phyloP scores from a whole-genome alignment of 805 yeast genomes.

The Yarrowia keelungensis region DNA sequence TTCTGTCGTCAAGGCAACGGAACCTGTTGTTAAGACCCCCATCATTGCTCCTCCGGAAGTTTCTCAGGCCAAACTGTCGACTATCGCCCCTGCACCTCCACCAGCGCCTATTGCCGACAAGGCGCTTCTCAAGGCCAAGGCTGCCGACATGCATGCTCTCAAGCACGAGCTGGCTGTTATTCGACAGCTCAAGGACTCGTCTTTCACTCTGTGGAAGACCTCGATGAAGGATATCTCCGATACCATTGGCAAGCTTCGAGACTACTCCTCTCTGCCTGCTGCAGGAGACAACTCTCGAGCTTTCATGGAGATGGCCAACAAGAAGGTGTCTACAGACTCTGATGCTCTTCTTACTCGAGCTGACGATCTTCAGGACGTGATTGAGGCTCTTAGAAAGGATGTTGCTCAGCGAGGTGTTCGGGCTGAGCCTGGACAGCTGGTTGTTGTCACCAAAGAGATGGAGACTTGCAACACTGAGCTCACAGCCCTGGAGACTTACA shows the following conservation, averaged over 20 bases:
- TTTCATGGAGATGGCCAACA: constrained; percentile 80
- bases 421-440: constrained; percentile 76
- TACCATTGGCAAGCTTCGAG: constrained; percentile 54
- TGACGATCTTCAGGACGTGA: constrained; percentile 89
- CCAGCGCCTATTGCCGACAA: constrained; percentile 30
- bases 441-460: constrained; percentile 69
- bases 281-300: constrained; percentile 51
- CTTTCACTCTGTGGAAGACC: constrained; percentile 53
- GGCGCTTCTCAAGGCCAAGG: constrained; percentile 35
- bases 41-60: constrained; percentile 27
- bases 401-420: constrained; percentile 90
- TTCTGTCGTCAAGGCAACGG: constrained; percentile 16
- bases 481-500: constrained; percentile 62
- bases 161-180: constrained; percentile 45
- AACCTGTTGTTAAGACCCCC: constrained; percentile 22
- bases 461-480: constrained; percentile 62
- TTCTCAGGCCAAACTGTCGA: constrained; percentile 25
- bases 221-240: constrained; percentile 55
- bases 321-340: constrained; percentile 74
- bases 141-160: constrained; percentile 41
- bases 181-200: constrained; percentile 42
- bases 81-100: constrained; percentile 11
- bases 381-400: constrained; percentile 87
- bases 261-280: constrained; percentile 44
- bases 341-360: constrained; percentile 76